Conservation (phyloP, 2,329 filamentous ascomycete genomes). For the Beauveria bassiana region DNA sequence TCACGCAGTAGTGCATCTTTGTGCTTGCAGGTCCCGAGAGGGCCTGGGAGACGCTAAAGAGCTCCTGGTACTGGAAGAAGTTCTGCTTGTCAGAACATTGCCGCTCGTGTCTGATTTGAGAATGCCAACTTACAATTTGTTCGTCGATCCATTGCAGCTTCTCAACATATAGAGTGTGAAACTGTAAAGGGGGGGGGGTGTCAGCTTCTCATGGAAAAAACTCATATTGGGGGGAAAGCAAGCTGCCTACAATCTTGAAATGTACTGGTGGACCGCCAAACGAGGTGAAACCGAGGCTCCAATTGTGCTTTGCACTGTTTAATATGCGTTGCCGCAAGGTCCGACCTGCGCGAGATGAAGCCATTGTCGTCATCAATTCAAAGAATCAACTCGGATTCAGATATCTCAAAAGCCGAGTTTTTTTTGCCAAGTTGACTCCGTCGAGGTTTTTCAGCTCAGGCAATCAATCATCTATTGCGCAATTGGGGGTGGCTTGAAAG, state of each 20-base stretch:
- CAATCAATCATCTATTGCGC: background rate
- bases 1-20: slow-evolving; percentile 64
- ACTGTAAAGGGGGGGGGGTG: slow-evolving; percentile 22
- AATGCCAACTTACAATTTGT: slow-evolving; percentile 41
- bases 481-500: slow-evolving; percentile 1
- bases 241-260: slow-evolving; percentile 50
- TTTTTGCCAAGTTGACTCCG: background rate
- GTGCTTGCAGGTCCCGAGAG: slow-evolving; percentile 61
- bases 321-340: background rate
- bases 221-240: background rate
- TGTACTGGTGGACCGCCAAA: slow-evolving; percentile 64
- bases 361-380: background rate
- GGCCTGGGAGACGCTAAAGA: slow-evolving; percentile 62
- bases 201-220: background rate
- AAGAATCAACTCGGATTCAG: background rate
- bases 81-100: background rate
- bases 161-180: slow-evolving; percentile 54
- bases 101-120: too few species aligned
- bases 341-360: background rate
- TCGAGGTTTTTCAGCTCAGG: background rate
- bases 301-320: slow-evolving; percentile 26
- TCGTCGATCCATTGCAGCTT: slow-evolving; percentile 60
- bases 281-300: slow-evolving; percentile 56
- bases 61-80: slow-evolving; percentile 55
- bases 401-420: too few species aligned